Evolutionary conservation across 2,329 filamentous ascomycete genomes (phyloP).

Genomic region (Colletotrichum tropicale): DNA sequence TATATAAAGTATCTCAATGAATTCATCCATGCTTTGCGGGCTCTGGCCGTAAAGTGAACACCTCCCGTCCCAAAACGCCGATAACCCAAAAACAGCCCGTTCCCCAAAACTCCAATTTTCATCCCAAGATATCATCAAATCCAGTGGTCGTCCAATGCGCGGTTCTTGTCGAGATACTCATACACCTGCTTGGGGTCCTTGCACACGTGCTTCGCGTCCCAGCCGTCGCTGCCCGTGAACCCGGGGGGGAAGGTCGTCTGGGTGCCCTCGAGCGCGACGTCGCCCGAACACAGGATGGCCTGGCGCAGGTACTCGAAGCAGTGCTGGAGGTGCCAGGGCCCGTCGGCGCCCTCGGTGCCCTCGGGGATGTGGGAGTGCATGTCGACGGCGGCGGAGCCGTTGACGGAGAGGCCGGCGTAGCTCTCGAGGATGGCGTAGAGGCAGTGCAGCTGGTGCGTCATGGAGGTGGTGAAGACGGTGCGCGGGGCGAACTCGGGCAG

Average conservation of each 20-base stretch:
- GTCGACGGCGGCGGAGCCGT: slow-evolving; percentile 10
- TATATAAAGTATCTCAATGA: neutral
- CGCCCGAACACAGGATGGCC: slow-evolving; percentile 36
- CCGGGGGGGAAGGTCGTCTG: slow-evolving; percentile 42
- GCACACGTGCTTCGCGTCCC: slow-evolving; percentile 47
- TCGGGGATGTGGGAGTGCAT: slow-evolving; percentile 27
- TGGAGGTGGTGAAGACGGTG: slow-evolving; percentile 44
- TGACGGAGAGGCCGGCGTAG: slow-evolving; percentile 26
- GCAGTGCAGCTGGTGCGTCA: slow-evolving; percentile 50
- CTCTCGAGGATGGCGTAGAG: slow-evolving; percentile 41
- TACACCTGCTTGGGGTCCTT: slow-evolving; percentile 40
- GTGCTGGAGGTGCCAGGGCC: slow-evolving; percentile 39
- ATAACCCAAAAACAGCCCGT: neutral
- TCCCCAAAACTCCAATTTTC: neutral
- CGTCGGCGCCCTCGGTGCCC: slow-evolving; percentile 14
- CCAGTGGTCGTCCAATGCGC: slow-evolving; percentile 39
- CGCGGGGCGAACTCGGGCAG: slow-evolving; percentile 34
- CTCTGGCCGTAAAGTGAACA: neutral
- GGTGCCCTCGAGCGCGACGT: slow-evolving; percentile 38
- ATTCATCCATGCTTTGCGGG: neutral
- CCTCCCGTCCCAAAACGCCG: neutral
- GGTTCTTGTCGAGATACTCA: slow-evolving; percentile 35
- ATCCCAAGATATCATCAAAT: slow-evolving; percentile 29
- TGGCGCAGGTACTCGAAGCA: slow-evolving; percentile 43
- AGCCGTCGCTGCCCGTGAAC: slow-evolving; percentile 43